Conservation (phyloP, 805 yeast species). For the Suhomyces pyralidae region DNA sequence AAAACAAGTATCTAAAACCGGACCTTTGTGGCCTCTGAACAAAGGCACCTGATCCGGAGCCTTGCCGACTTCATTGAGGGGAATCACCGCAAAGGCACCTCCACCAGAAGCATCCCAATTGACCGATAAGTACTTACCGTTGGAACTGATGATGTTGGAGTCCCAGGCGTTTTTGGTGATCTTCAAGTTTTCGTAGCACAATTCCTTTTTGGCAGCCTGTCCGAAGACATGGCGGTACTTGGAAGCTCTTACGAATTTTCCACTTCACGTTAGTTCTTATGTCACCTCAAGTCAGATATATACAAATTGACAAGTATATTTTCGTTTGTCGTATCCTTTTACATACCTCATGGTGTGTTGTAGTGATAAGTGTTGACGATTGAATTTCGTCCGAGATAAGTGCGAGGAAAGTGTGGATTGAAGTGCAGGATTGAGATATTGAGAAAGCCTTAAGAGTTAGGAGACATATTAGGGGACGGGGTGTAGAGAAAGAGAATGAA, state of each 20-base stretch:
- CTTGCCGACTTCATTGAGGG: conserved; percentile 81
- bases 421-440: neutral
- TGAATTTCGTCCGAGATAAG: neutral
- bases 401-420: neutral
- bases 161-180: conserved; percentile 95
- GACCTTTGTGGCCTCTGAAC: conserved; percentile 93
- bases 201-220: conserved; percentile 69
- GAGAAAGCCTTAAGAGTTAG: neutral
- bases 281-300: neutral
- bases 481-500: neutral
- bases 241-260: conserved; percentile 92
- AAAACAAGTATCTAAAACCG: conserved; percentile 93
- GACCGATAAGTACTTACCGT: conserved; percentile 80
- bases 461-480: neutral
- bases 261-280: conserved; percentile 41
- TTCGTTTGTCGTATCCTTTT: neutral
- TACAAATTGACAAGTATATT: neutral
- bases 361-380: neutral
- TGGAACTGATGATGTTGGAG: conserved; percentile 81
- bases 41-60: conserved; percentile 91
- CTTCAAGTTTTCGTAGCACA: conserved; percentile 70
- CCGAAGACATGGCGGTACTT: conserved; percentile 96
- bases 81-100: conserved; percentile 95
- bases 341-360: neutral
- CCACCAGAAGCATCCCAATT: conserved; percentile 97